These are phyloP conservation scores for Mortierella hygrophila DNA, from an alignment of 192 early-diverging fungal genomes.

Conservation along the genomic window DNA sequence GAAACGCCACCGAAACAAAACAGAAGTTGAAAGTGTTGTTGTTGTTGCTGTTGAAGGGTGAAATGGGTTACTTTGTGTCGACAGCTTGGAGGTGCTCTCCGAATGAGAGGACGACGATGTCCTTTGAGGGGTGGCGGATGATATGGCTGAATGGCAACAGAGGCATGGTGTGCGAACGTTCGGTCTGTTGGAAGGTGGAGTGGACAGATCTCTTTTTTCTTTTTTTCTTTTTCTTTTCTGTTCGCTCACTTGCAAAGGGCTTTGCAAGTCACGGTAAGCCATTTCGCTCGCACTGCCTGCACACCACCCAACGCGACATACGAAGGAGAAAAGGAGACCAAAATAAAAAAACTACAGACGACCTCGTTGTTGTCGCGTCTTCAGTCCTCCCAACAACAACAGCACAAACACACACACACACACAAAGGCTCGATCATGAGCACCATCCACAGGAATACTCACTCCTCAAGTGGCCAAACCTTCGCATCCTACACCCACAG, in stretches of 20 bases:
- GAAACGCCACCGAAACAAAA: background rate
- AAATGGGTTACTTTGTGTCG: conserved; percentile 58
- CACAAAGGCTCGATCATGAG: background rate
- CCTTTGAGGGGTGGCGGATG: conserved; percentile 58
- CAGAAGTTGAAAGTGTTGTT: background rate
- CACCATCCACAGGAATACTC: background rate
- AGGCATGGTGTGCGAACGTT: conserved; percentile 25
- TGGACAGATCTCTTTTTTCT: background rate
- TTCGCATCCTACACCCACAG: background rate
- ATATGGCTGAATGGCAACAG: conserved; percentile 62
- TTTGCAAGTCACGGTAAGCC: background rate
- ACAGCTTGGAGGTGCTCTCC: conserved; percentile 65
- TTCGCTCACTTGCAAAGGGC: background rate
- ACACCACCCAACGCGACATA: background rate
- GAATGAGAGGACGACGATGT: conserved; percentile 62
- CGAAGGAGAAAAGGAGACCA: background rate
- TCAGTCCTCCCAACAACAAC: background rate
- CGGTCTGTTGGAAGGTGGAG: background rate
- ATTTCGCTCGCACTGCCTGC: background rate
- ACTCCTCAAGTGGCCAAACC: background rate
- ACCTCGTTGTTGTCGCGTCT: background rate
- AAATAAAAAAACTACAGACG: background rate
- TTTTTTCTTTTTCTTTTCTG: background rate
- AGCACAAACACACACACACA: background rate
- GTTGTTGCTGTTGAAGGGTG: background rate